Base-by-base conservation (phyloP, 345 rosid genomes). In the Bretschneidera sinensis region DNA sequence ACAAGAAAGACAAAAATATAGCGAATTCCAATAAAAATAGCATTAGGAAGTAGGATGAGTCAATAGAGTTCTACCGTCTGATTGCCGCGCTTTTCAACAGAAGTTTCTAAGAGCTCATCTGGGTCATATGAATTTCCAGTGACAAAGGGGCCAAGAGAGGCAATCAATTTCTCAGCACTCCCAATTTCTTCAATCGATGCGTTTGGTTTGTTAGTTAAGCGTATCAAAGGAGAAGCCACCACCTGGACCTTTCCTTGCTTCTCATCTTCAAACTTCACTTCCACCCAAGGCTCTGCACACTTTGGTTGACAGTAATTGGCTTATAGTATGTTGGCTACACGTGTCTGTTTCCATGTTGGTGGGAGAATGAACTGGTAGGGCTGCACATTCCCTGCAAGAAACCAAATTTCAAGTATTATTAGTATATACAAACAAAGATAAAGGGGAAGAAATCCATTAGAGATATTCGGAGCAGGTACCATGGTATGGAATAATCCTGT, bases 241-340 rank as follows among this genome's bases (percentile, higher is more conserved):
- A 92, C 94, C 73, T 89, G 98, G 21, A 89, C 80, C 35, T 85
- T 92, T 4, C 98, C 97, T 56, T 92, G 96, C 69, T 76, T 81
- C 59, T 87, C 96, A 60, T 87, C 84, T 77, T 92, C 98, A 59
- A 89, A 89, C 57, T 89, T 92, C 11, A 89, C 97, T 72, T 92
- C 96, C 13, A 89, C 84, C 97, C 97, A 92, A 0, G 98, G 98
- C 77, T 92, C 97, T 16, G 96, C 97, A 52, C 98, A 89, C 72
- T 92, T 92, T 0, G 96, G 97, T 49, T 89, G 96, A 71, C 97
- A 92, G 70, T 92, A 92, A 59, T 92, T 92, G 5, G 97, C 96
- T 0, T 94, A 92, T 33, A 92, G 66, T 59, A 92, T 89, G 74
- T 92, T 92, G 51, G 97, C 90, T 55, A 89, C 77, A 0, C 98